Evolutionary conservation across 148 eudicot genomes (phyloP), one percentile per base, ranked within the genome.

Genomic region (Amaranthus hypochondriacus): DNA sequence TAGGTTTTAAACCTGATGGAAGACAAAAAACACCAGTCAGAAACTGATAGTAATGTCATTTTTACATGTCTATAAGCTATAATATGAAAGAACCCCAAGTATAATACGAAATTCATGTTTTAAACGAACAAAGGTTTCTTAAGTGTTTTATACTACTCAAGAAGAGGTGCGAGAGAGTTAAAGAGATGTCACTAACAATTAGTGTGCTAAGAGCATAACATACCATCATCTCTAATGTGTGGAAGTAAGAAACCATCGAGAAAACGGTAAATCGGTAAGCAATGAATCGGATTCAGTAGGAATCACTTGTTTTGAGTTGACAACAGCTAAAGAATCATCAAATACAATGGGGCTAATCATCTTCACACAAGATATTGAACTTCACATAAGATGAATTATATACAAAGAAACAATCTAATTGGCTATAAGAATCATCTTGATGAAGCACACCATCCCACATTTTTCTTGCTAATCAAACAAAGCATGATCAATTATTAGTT

Each of bases 1-100:
- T 72, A 5, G 97, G 96, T 76, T 79, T 76, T 78, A 95, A 81
- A 42, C 92, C 98, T 95, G 73, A 81, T 9, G 57, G 57, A 51
- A 18, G 21, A 54, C 13, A 5, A 48, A 28, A 9, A 66, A n/a
- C 4, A 18, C 8, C 15, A 58, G 57, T 49, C 56, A 67, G 48
- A 59, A 57, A 15, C 28, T 21, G 64, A 51, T 3, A 67, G 5
- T 7, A 68, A n/a, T 6, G 7, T 4, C 7, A 71, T 43, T 55
- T 13, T 56, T 5, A 11, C 48, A 7, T 39, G 18, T 11, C 4
- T 62, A 8, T 47, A 60, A 18, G 13, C 62, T 18, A 58, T 14
- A 15, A 15, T 15, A 58, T 18, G 28, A 47, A n/a, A 48, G 13
- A 14, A 15, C 55, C 49, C 69, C 56, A 9, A 18, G 43, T 4